phyloP scores from a whole-genome alignment of 2,329 filamentous ascomycete genomes.

The Alternaria hordeiaustralica region DNA sequence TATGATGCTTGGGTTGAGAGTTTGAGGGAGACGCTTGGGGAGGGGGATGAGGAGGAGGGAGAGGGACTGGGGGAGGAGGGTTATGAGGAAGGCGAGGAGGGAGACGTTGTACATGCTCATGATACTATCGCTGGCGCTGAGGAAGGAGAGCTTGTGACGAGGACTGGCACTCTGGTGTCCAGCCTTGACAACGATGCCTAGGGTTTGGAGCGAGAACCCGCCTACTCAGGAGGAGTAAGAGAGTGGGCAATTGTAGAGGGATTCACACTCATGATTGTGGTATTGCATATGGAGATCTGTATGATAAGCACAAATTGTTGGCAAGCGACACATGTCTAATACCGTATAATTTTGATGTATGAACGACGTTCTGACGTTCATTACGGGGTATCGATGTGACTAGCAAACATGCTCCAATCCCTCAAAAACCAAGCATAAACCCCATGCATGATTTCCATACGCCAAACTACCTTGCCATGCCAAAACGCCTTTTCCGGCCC shows the following conservation, averaged over 20 bases:
- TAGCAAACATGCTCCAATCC: neutral
- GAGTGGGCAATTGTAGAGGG: too few species aligned
- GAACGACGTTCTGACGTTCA: neutral
- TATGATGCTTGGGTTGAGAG: constrained; percentile 36
- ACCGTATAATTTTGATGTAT: neutral
- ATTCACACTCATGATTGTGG: too few species aligned
- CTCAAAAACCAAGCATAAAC: neutral
- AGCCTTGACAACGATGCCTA: too few species aligned
- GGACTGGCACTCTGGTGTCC: neutral
- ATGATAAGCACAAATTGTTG: neutral
- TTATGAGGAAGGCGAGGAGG: neutral
- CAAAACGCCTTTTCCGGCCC: neutral
- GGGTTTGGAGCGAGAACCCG: too few species aligned
- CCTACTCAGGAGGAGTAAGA: too few species aligned
- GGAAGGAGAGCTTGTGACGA: neutral
- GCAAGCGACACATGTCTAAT: neutral
- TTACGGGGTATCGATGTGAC: neutral
- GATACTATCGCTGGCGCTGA: neutral
- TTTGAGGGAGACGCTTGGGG: constrained; percentile 31
- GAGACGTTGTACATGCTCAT: neutral
- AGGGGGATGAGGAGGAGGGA: constrained; percentile 20
- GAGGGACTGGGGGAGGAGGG: neutral
- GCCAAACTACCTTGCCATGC: neutral
- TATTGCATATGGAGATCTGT: neutral
- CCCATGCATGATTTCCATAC: too few species aligned